Conservation (phyloP, 2,329 filamentous ascomycete genomes). For the Fusarium guadeloupense region DNA sequence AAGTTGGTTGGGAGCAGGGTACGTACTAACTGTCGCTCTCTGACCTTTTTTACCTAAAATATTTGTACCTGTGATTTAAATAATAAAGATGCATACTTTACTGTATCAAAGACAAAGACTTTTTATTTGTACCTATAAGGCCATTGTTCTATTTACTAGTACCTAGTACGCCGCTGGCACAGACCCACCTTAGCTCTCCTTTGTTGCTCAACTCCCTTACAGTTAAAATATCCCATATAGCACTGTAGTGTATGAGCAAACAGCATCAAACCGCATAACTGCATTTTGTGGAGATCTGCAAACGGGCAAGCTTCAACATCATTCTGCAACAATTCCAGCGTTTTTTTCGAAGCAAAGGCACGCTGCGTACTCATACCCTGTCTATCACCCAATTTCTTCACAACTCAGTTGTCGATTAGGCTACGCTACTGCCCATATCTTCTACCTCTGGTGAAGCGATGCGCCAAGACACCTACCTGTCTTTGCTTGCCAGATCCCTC, state of each 20-base stretch:
- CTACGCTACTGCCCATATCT: not conserved
- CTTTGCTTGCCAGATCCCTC: slow-evolving; percentile 15
- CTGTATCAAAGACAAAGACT: no score
- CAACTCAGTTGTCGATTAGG: not conserved
- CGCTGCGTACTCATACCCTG: not conserved
- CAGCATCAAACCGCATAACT: slow-evolving; percentile 20
- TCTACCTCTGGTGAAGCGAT: slow-evolving; percentile 4
- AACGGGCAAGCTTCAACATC: slow-evolving; percentile 26
- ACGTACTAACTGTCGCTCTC: no score
- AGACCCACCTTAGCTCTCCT: not conserved
- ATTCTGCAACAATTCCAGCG: no score
- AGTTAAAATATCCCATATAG: not conserved
- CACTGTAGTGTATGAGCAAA: slow-evolving; percentile 14
- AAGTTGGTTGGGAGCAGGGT: no score
- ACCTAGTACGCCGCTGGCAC: no score
- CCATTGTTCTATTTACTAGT: no score
- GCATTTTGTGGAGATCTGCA: slow-evolving; percentile 34
- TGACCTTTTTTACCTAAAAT: no score
- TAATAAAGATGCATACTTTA: no score
- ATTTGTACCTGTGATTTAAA: no score
- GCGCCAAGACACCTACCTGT: slow-evolving; percentile 2
- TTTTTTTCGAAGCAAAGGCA: no score
- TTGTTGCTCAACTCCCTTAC: not conserved
- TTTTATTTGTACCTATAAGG: no score
- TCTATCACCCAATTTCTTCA: not conserved